Evolutionary conservation across 2,329 filamentous ascomycete species (phyloP), one percentile per base, ranked within the genome.

Genomic region (Trichoderma atrobrunneum): DNA sequence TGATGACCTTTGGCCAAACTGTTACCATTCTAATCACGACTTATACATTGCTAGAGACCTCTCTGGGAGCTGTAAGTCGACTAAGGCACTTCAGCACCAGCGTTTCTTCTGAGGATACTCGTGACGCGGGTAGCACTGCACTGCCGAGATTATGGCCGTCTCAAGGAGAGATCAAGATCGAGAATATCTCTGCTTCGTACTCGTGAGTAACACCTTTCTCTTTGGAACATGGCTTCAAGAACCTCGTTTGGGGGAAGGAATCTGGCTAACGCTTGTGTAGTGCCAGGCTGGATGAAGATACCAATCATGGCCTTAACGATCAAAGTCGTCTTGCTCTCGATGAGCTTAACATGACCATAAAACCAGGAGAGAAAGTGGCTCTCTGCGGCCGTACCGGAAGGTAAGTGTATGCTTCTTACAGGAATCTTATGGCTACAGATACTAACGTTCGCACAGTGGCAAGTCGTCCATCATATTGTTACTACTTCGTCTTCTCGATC

Each of bases 371-470:
- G 63, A 82, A 79, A 64, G 74, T 83, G 0, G 81, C 79, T 1
- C 75, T 84, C 3, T 83, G 80, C 21, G 81, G 82, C 1, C 76
- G 81, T 5, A 83, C 78, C 5, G 81, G 81, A 26, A 81, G 84
- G 61, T 64, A 64, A 11, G n/a, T 24, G 28, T 30, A 30, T 43
- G 21, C 32, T n/a, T n/a, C 39, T 24, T 39, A 5, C 18, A 7
- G 12, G 14, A 18, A 43, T 43, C 36, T 48, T 30, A 30, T 30
- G 28, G 7, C 28, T 30, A 30, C 28, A 30, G 28, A 30, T 30
- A 30, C 39, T 11, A 10, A 11, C 28, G n/a, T 64, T 30, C 28
- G 28, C 28, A 30, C 28, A 30, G 28, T 30, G 28, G 28, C 28
- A 30, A 30, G 28, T 30, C 28, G 28, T 30, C 28, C 28, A 30